These are phyloP conservation scores for Tolypocladium pustulatum DNA, from an alignment of 2,329 filamentous ascomycete genomes.

Conservation along the genomic window DNA sequence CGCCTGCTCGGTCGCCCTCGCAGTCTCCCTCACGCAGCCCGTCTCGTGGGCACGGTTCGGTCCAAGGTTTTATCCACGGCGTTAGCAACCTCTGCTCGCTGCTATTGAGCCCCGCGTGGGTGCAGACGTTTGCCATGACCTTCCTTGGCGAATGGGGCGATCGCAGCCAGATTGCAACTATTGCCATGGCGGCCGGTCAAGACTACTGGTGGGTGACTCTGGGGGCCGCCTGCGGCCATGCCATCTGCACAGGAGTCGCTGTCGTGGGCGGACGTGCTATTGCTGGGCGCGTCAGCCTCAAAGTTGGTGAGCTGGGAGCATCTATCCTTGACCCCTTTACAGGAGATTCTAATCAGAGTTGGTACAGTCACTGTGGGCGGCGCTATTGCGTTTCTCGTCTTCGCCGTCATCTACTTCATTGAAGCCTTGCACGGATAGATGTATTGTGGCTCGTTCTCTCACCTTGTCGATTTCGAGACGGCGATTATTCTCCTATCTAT, in stretches of 20 bases:
- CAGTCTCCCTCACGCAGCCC: conserved; percentile 57
- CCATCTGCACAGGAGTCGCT: conserved; percentile 79
- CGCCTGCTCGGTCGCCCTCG: conserved; percentile 69
- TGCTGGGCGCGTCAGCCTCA: conserved; percentile 86
- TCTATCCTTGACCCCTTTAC: too few relatives aligned
- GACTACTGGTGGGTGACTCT: conserved; percentile 99
- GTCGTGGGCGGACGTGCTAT: conserved; percentile 89
- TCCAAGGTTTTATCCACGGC: conserved; percentile 43
- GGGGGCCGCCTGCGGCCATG: conserved; percentile 78
- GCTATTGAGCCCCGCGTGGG: conserved; percentile 90
- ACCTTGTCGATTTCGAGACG: neutral
- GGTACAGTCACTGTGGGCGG: conserved; percentile 78
- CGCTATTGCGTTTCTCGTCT: conserved; percentile 79
- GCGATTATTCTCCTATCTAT: neutral
- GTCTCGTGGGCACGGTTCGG: conserved; percentile 31
- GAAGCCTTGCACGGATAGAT: conserved; percentile 57
- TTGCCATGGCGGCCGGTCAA: conserved; percentile 95
- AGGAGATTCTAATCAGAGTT: conserved; percentile 11
- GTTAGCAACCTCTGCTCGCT: conserved; percentile 80
- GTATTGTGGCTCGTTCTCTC: neutral
- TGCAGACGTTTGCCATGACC: conserved; percentile 98
- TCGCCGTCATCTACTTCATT: conserved; percentile 83
- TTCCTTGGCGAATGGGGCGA: conserved; percentile 98
- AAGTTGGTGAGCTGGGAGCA: conserved; percentile 65
- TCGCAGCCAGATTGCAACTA: conserved; percentile 92